phyloP scores from a whole-genome alignment of 1,284 basidiomycete genomes.

The Microbotryum saponariae region DNA sequence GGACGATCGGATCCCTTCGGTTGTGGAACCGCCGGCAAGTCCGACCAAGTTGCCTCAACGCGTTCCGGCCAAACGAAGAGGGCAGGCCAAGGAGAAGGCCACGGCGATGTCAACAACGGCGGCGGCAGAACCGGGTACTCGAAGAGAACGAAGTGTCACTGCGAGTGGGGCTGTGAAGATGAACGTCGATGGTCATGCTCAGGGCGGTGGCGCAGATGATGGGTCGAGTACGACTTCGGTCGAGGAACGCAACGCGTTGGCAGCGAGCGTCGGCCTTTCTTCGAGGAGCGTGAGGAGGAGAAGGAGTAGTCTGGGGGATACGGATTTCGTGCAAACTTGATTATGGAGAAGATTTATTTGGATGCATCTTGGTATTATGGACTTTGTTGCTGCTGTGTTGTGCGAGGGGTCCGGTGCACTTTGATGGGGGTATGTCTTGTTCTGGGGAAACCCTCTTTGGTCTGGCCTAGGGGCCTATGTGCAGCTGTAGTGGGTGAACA shows the following conservation, averaged over 20 bases:
- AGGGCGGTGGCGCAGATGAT: not conserved
- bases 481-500: too few species aligned
- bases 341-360: not conserved
- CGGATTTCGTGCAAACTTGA: conserved; percentile 5
- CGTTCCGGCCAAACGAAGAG: conserved; percentile 20
- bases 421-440: too few species aligned
- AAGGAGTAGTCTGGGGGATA: conserved; percentile 9
- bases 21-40: conserved; percentile 6
- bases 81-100: not conserved
- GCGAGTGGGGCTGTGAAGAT: not conserved
- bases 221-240: conserved; percentile 1
- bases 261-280: not conserved
- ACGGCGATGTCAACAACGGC: not conserved
- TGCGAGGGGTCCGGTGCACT: too few species aligned
- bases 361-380: too few species aligned
- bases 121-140: not conserved
- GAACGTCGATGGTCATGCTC: not conserved
- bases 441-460: too few species aligned
- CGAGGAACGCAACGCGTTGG: not conserved
- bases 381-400: too few species aligned
- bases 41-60: conserved; percentile 24
- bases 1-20: not conserved
- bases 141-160: not conserved
- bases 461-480: too few species aligned
- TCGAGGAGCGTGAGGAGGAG: conserved; percentile 10